Percentiles rank a stretch among this genome's conserved stretches.
These are phyloP conservation scores for Solanum rostratum DNA, from an alignment of 257 asterid species.

Conservation along the genomic window DNA sequence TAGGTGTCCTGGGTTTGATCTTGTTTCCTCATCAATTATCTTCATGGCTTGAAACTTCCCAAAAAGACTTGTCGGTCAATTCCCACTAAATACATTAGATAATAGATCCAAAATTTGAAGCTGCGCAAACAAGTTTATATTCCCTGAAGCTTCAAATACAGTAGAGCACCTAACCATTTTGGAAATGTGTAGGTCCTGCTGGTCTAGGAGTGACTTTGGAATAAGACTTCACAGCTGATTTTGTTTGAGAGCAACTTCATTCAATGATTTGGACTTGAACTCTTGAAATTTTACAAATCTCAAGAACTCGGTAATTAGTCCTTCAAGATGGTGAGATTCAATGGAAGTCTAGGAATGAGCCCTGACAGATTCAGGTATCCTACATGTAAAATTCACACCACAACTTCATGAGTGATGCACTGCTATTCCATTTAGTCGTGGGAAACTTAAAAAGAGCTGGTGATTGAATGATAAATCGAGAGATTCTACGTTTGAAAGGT, in stretches of 20 bases:
- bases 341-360: too few species aligned
- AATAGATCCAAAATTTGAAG: neutral
- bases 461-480: too few species aligned
- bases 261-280: neutral
- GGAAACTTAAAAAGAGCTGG: too few species aligned
- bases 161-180: neutral
- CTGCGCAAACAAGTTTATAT: neutral
- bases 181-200: neutral
- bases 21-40: neutral
- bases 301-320: too few species aligned
- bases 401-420: too few species aligned
- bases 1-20: too few species aligned
- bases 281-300: too few species aligned
- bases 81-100: neutral
- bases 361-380: too few species aligned
- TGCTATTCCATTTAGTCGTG: too few species aligned
- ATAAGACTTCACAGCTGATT: neutral
- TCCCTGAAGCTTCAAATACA: neutral
- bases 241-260: fast-evolving
- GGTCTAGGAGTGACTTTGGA: neutral
- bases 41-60: neutral
- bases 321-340: too few species aligned
- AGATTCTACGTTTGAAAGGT: too few species aligned
- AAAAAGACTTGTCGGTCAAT: neutral
- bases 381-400: too few species aligned